Conservation (phyloP, 495 filamentous ascomycete species). For the Tuber calosporum region DNA sequence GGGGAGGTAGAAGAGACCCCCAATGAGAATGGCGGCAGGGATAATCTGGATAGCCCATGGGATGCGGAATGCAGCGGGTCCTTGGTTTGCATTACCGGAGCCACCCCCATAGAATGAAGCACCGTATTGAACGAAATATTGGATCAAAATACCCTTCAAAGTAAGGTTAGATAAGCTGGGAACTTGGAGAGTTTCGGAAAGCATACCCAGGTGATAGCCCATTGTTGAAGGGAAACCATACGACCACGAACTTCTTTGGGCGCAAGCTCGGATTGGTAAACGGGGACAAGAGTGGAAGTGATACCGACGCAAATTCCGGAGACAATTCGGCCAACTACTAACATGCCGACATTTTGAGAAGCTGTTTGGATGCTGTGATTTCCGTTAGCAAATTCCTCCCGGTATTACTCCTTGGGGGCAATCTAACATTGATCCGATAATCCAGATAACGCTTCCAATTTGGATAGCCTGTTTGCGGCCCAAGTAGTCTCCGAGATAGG, state of each 20-base stretch:
- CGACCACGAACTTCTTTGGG: conserved; percentile 72
- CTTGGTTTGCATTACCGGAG: conserved; percentile 52
- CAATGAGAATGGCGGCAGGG: conserved; percentile 58
- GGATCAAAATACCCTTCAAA: conserved; percentile 44
- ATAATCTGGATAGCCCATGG: conserved; percentile 68
- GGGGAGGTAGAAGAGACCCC: conserved; percentile 64
- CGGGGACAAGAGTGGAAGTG: conserved; percentile 64
- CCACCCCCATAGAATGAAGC: conserved; percentile 57
- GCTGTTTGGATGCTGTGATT: conserved; percentile 52
- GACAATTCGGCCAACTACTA: conserved; percentile 63
- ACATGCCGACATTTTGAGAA: conserved; percentile 54
- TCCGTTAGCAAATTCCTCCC: conserved; percentile 1
- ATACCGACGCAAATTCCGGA: conserved; percentile 69
- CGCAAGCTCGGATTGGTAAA: conserved; percentile 72
- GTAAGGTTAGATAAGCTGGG: conserved; percentile 4
- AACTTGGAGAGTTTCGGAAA: conserved; percentile 46
- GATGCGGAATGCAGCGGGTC: conserved; percentile 59
- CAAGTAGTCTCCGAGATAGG: conserved; percentile 60
- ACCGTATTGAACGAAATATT: conserved; percentile 69
- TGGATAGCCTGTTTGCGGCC: conserved; percentile 65
- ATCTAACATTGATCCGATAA: conserved; percentile 57
- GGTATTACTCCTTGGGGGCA: background rate
- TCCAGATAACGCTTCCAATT: conserved; percentile 64
- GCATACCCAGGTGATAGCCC: conserved; percentile 69
- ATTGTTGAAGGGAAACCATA: conserved; percentile 66